Evolutionary conservation across 306 rosid genomes (phyloP), one percentile per base, ranked within the genome.

Genomic region (Canavalia ensiformis): DNA sequence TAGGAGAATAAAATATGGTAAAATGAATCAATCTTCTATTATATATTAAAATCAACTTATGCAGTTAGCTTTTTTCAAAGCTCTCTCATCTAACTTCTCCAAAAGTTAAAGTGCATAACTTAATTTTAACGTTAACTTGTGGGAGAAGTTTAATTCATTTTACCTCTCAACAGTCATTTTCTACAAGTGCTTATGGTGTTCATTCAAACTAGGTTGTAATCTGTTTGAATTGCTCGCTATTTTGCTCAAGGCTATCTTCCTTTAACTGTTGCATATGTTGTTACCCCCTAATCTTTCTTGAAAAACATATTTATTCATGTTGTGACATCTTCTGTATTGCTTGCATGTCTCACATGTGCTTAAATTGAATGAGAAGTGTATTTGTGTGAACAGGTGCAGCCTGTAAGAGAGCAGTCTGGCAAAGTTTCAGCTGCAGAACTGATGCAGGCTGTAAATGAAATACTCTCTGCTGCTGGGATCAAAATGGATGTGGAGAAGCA

Each of bases 391-490:
- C 88, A 86, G 87, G 72, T 42, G 81, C 90, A 86, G 80, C 80
- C 88, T 66, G 85, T 52, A 29, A 87, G 90, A 83, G 91, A 88
- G 72, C 97, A 86, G 78, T 88, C 89, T 68, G 94, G 94, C 77
- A 91, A 85, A 87, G 97, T 95, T 81, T 90, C 99, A 7, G 90
- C 99, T 37, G 87, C 85, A 41, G 99, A 95, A 85, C 82, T 93
- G 80, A 95, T 93, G 83, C 97, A 93, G 79, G 99, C 99, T 50
- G 97, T 95, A 67, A 83, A 93, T 80, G 99, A 95, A 88, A 95
- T 95, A 84, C 99, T 95, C 83, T 86, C 95, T 79, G 88, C 97
- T 30, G 95, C 94, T 80, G 99, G 99, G 56, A 86, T 95, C 84
- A 88, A 86, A 79, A 90, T 95, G 94, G 97, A 93, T 72, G 88